These are phyloP conservation scores for Cutaneotrichosporon cavernicola DNA, from an alignment of 1,284 basidiomycete genomes.

Conservation along the genomic window DNA sequence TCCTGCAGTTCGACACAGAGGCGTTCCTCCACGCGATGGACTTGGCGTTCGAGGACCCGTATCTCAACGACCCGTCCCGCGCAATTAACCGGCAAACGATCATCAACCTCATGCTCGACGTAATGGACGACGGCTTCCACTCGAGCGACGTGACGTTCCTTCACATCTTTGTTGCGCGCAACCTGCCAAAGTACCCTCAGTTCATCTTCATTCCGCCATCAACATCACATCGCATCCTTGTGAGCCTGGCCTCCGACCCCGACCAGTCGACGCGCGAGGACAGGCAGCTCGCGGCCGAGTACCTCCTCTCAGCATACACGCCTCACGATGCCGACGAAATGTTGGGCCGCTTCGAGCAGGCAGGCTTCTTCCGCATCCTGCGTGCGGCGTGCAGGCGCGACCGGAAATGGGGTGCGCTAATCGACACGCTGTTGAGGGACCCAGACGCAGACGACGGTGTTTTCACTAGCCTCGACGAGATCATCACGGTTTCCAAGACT, in stretches of 20 bases:
- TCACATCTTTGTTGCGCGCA: conserved; percentile 93
- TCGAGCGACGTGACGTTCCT: conserved; percentile 74
- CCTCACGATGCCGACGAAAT: conserved; percentile 73
- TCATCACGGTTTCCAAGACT: conserved; percentile 50
- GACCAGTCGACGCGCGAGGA: conserved; percentile 80
- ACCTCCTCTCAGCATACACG: conserved; percentile 86
- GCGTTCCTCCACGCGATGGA: conserved; percentile 92
- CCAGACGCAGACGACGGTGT: conserved; percentile 62
- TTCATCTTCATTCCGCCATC: conserved; percentile 71
- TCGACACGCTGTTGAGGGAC: conserved; percentile 75
- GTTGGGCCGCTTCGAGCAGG: conserved; percentile 69
- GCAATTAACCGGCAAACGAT: conserved; percentile 73
- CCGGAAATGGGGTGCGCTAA: conserved; percentile 69
- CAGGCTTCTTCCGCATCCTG: conserved; percentile 87
- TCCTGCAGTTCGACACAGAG: conserved; percentile 88
- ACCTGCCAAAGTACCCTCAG: conserved; percentile 94
- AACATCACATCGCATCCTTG: conserved; percentile 71
- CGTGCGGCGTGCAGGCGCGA: conserved; percentile 75
- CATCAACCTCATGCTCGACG: conserved; percentile 80
- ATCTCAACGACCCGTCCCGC: conserved; percentile 71
- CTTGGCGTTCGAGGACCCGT: conserved; percentile 89
- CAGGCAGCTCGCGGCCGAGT: conserved; percentile 91
- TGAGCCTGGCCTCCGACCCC: conserved; percentile 70
- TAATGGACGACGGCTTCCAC: conserved; percentile 57
- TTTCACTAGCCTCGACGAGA: conserved; percentile 65